phyloP scores from a whole-genome alignment of 1,139 yeast genomes.

The Yamadazyma dendronema region DNA sequence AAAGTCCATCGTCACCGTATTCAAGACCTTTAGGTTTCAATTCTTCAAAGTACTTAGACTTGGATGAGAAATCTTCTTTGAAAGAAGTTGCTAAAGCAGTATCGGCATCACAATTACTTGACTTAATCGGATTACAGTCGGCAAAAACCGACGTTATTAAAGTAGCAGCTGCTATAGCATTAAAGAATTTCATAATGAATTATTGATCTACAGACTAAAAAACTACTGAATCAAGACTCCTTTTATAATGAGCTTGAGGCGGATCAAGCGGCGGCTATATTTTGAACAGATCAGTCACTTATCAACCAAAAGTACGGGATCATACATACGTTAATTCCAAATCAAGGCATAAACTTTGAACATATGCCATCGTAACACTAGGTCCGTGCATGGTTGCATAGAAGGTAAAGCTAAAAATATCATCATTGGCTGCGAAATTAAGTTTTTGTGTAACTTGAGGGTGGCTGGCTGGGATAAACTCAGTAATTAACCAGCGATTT shows the following conservation, averaged over 20 bases:
- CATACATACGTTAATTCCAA: not conserved
- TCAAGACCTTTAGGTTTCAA: constrained; percentile 25
- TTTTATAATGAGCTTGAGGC: not conserved
- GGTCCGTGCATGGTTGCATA: constrained; percentile 2
- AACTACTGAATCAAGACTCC: not conserved
- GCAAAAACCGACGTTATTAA: constrained; percentile 9
- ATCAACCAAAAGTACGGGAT: not conserved
- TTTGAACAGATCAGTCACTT: not conserved
- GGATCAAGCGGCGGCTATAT: not conserved
- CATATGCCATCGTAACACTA: not conserved
- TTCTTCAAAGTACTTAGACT: constrained; percentile 40
- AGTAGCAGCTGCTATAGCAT: constrained; percentile 10
- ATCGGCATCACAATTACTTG: constrained; percentile 36
- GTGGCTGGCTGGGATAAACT: constrained; percentile 5
- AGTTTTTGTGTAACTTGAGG: constrained; percentile 4
- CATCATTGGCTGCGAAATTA: constrained; percentile 4
- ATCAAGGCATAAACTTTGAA: constrained; percentile 2
- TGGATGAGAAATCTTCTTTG: constrained; percentile 44
- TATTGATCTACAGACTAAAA: not conserved
- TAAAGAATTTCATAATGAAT: constrained; percentile 10
- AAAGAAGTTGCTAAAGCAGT: constrained; percentile 58
- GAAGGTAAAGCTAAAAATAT: not conserved
- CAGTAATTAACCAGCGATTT: not conserved
- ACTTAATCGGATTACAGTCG: constrained; percentile 34
- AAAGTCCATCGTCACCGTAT: constrained; percentile 47